Evolutionary conservation across 805 yeast species (phyloP).

Genomic region (Saturnispora zaruensis): DNA sequence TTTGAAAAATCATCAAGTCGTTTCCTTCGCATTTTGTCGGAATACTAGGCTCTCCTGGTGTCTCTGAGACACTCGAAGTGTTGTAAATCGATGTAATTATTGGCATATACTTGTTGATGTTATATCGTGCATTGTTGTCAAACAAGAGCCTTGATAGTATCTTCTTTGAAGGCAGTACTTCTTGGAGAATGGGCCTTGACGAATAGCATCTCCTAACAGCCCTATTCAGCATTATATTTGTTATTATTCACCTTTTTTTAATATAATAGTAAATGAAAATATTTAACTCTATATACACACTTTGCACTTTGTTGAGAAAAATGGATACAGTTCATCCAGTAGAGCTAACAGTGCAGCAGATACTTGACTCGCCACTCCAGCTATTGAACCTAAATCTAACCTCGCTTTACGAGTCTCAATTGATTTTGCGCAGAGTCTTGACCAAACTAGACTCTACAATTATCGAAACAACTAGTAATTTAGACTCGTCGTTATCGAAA

Average conservation of each 20-base stretch:
- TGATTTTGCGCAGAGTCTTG: slow-evolving; percentile 42
- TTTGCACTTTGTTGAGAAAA: neutral
- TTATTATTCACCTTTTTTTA: neutral
- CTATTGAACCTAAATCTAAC: slow-evolving; percentile 41
- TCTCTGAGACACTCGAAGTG: slow-evolving; percentile 18
- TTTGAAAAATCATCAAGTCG: slow-evolving; percentile 62
- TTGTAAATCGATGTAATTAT: slow-evolving; percentile 45
- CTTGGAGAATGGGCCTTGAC: slow-evolving; percentile 32
- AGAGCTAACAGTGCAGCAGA: slow-evolving; percentile 49
- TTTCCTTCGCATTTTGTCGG: slow-evolving; percentile 35
- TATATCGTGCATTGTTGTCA: slow-evolving; percentile 53
- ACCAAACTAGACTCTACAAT: slow-evolving; percentile 33
- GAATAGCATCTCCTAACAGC: slow-evolving; percentile 4
- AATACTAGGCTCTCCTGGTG: slow-evolving; percentile 12
- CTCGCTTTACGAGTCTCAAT: slow-evolving; percentile 48
- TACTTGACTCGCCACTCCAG: slow-evolving; percentile 48
- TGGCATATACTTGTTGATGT: slow-evolving; percentile 46
- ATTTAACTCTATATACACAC: neutral
- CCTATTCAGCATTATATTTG: neutral
- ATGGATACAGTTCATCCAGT: slow-evolving; percentile 43
- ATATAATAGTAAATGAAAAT: neutral
- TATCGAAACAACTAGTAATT: slow-evolving; percentile 11
- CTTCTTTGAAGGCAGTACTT: slow-evolving; percentile 50
- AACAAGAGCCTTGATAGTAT: slow-evolving; percentile 52
- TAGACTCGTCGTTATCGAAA: slow-evolving; percentile 2